Percentiles rank a stretch among this genome's conserved stretches.
phyloP scores from a whole-genome alignment of 805 yeast species.

The Wickerhamiella alocasiicola region DNA sequence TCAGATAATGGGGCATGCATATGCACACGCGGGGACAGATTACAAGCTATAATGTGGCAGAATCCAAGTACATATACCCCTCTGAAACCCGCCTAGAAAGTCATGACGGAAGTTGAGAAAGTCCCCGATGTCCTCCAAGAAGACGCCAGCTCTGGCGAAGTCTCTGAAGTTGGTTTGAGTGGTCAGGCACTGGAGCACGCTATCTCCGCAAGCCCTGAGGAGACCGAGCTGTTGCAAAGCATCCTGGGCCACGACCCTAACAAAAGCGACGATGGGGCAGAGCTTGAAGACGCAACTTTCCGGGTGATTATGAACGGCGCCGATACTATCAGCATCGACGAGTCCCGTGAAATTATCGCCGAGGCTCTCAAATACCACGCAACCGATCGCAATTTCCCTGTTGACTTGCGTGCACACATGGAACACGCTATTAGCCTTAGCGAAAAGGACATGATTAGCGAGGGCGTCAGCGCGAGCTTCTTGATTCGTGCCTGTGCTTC shows the following conservation, averaged over 20 bases:
- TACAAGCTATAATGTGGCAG: too few relatives aligned
- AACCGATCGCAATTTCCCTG: background rate
- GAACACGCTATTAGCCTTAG: background rate
- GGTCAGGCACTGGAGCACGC: too few relatives aligned
- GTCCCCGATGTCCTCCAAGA: too few relatives aligned
- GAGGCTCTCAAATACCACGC: background rate
- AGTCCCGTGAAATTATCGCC: background rate
- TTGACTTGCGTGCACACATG: background rate
- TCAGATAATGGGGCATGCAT: too few relatives aligned
- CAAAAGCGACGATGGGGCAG: too few relatives aligned
- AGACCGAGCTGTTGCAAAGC: background rate
- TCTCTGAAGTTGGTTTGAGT: too few relatives aligned
- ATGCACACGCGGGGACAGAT: too few relatives aligned
- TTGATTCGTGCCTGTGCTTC: conserved; percentile 32
- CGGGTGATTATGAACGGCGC: background rate
- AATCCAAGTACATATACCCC: too few relatives aligned
- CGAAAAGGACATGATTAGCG: background rate
- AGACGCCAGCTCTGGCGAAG: too few relatives aligned
- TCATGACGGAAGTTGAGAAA: too few relatives aligned
- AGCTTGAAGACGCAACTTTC: background rate
- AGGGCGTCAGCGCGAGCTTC: background rate
- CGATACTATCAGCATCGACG: background rate
- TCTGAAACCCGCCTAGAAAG: too few relatives aligned
- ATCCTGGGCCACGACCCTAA: background rate
- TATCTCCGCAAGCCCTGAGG: conserved; percentile 6